Percentiles rank a stretch among this genome's conserved stretches.
Conservation (phyloP, 495 filamentous ascomycete species). For the Neurospora sp. region DNA sequence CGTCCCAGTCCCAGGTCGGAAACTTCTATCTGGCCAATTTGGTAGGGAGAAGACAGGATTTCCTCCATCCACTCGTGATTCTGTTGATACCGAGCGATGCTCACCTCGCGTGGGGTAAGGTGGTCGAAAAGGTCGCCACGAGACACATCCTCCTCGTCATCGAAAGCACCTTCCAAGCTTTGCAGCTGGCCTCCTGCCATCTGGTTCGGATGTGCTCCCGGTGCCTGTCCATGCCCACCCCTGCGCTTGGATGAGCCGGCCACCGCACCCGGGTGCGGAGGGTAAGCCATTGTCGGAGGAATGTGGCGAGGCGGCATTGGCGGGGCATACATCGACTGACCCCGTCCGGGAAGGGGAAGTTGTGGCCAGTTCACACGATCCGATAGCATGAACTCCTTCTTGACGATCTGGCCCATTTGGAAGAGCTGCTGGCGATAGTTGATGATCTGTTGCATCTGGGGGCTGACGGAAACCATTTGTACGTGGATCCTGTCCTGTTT, state of each 20-base stretch:
- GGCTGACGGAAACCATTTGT: constrained; percentile 47
- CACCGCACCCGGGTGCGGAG: constrained; percentile 30
- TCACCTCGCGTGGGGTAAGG: constrained; percentile 79
- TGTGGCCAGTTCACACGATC: constrained; percentile 84
- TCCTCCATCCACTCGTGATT: constrained; percentile 99
- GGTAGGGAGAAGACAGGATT: constrained; percentile 79
- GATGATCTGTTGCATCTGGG: constrained; percentile 50
- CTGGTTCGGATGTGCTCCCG: constrained; percentile 13
- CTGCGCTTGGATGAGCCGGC: constrained; percentile 39
- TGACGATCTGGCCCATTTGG: constrained; percentile 65
- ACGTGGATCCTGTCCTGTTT: constrained; percentile 58
- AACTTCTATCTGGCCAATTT: constrained; percentile 72
- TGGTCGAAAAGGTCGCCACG: constrained; percentile 81
- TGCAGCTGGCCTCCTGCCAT: constrained; percentile 13
- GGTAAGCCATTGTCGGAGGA: constrained; percentile 42
- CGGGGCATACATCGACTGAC: constrained; percentile 33
- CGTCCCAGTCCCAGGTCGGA: constrained; percentile 79
- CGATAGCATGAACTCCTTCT: constrained; percentile 88
- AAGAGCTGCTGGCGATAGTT: constrained; percentile 59
- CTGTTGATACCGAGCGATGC: constrained; percentile 72
- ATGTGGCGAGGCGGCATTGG: constrained; percentile 28
- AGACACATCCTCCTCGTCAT: constrained; percentile 82
- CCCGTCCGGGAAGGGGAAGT: constrained; percentile 54
- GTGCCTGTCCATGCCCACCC: constrained; percentile 16
- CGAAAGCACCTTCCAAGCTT: constrained; percentile 46